Evolutionary conservation across 2,329 filamentous ascomycete genomes (phyloP).

Genomic region (Neospermospora avenae): DNA sequence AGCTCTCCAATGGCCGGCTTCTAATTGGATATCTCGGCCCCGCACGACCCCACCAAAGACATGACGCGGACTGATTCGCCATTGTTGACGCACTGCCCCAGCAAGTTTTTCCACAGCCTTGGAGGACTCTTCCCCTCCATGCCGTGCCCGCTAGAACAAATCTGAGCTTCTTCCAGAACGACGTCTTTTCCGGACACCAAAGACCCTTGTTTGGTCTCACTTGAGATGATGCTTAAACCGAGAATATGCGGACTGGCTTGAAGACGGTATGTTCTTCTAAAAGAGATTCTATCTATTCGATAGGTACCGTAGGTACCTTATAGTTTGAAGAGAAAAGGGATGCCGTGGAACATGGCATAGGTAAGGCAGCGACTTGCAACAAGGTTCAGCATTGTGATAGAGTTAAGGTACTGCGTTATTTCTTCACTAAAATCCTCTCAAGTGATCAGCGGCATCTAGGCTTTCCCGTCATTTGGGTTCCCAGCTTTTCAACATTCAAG

Average conservation of each 20-base stretch:
- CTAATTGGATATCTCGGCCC: constrained; percentile 1
- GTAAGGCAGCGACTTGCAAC: too few species aligned
- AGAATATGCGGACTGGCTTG: background rate
- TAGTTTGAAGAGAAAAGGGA: too few species aligned
- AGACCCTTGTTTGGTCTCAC: too few species aligned
- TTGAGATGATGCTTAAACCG: background rate
- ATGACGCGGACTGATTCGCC: background rate
- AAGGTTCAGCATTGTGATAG: too few species aligned
- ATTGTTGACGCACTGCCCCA: background rate
- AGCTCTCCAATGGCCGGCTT: constrained; percentile 1
- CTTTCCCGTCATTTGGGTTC: background rate
- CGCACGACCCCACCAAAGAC: background rate
- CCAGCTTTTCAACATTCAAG: background rate
- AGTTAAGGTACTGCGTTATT: background rate
- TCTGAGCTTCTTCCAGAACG: background rate
- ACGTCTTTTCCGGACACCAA: too few species aligned
- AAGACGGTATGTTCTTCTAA: too few species aligned
- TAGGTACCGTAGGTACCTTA: too few species aligned
- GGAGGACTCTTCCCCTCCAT: background rate
- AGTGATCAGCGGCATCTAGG: constrained; percentile 3
- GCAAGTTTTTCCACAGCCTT: background rate
- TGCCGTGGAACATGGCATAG: too few species aligned
- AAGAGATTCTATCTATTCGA: too few species aligned
- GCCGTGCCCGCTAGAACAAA: background rate
- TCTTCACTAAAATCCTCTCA: constrained; percentile 1